Conservation (phyloP, 306 rosid genomes). For the Elaeagnus macrophylla region DNA sequence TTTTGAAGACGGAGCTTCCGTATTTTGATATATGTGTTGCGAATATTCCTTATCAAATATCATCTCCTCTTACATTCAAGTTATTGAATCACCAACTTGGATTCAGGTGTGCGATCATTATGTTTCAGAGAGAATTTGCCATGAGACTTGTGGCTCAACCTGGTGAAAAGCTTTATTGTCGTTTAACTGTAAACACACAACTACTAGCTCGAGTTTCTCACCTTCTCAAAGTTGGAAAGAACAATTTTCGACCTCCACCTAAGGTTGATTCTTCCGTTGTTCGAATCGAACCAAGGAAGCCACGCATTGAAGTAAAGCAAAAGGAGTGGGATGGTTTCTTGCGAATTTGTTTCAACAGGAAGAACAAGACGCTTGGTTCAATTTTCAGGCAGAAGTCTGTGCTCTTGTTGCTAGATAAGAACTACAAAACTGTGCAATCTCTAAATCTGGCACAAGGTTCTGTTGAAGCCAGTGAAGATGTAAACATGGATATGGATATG, state of each 20-base stretch:
- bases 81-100: slow-evolving; percentile 64
- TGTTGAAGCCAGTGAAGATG: slow-evolving; percentile 69
- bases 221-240: slow-evolving; percentile 87
- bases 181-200: slow-evolving; percentile 79
- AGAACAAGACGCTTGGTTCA: slow-evolving; percentile 90
- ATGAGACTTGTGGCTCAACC: slow-evolving; percentile 95
- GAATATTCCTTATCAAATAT: slow-evolving; percentile 87
- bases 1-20: slow-evolving; percentile 78
- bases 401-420: slow-evolving; percentile 64
- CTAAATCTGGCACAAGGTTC: slow-evolving; percentile 39
- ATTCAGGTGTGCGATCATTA: slow-evolving; percentile 82
- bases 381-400: slow-evolving; percentile 82
- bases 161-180: slow-evolving; percentile 84
- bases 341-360: slow-evolving; percentile 70
- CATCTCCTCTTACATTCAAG: slow-evolving; percentile 97
- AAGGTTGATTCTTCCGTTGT: slow-evolving; percentile 92
- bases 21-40: slow-evolving; percentile 91
- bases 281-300: slow-evolving; percentile 79
- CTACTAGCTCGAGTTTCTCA: slow-evolving; percentile 75
- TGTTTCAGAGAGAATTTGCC: slow-evolving; percentile 93
- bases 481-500: slow-evolving; percentile 32
- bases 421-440: slow-evolving; percentile 40
- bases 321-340: slow-evolving; percentile 93
- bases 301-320: slow-evolving; percentile 59
- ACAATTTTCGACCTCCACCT: slow-evolving; percentile 86